Base-by-base conservation (phyloP, 208 protist genomes). In the Zelonia costaricensis region DNA sequence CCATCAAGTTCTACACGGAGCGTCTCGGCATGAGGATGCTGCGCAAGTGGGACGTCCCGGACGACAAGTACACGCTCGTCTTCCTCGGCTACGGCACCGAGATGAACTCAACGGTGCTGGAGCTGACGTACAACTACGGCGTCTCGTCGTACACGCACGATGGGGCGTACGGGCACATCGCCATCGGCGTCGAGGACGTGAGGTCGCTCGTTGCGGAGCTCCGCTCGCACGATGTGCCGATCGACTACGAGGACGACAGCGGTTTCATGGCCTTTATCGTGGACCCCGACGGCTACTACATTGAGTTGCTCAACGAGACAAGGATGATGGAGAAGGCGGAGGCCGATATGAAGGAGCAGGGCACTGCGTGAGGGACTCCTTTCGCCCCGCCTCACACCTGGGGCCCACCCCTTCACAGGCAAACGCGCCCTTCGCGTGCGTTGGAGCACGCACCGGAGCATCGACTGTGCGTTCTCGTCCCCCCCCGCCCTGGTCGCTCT, bases 81-180 rank as follows among this genome's bases (percentile, higher is more conserved):
- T 93, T 95, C 49, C 73, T 95, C 49, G 90, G 86, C 47, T 93
- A 82, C 62, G 82, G 74, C 23, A 86, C 78, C 4, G 86, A 92
- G 63, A 57, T 66, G 42, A 73, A 88, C 38, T 64, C 69, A 16
- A 86, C 84, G 0, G 88, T 94, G 47, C 73, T 95, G 28, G 84
- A 92, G 71, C 73, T 95, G 45, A 95, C 90, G 16, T 91, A 93
- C 74, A 95, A 95, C 76, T 92, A 91, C 59, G 90, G 84, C 28
- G 61, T 82, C 23, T 78, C 64, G 12, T 71, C 61, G 7, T 93
- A 93, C 73, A 76, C 73, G 18, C 86, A 95, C 57, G 84, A 69
- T 8, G 86, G 74, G 10, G 84, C 84, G 0, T 93, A 92, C 57
- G 90, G 86, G 9, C 86, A 93, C 57, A 91, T 93, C 31, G 82